Percentiles rank a stretch among this genome's conserved stretches.
Conservation (phyloP, 2,329 filamentous ascomycete genomes). For the Plenodomus tracheiphilus region DNA sequence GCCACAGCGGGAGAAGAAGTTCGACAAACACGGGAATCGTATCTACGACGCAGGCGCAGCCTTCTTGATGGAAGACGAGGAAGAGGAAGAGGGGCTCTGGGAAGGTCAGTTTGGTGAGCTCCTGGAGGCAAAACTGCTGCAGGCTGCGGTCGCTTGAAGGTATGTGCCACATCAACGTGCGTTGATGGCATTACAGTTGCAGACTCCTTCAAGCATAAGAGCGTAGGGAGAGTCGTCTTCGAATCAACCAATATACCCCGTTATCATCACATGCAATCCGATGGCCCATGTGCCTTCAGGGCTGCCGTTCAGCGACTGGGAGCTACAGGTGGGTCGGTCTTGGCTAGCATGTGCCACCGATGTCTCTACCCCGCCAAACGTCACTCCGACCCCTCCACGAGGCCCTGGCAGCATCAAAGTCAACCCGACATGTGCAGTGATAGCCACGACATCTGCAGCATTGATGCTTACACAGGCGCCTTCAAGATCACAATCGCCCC, state of each 20-base stretch:
- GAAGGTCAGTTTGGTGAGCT: slow-evolving; percentile 33
- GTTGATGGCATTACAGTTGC: not conserved
- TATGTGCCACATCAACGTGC: not conserved
- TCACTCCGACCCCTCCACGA: slow-evolving; percentile 16
- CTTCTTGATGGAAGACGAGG: slow-evolving; percentile 30
- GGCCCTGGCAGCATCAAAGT: not conserved
- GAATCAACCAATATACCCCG: slow-evolving; percentile 4
- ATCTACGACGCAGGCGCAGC: slow-evolving; percentile 67
- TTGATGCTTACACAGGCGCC: not conserved
- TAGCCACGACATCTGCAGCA: not conserved
- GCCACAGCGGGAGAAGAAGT: slow-evolving; percentile 58
- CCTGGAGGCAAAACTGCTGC: slow-evolving; percentile 33
- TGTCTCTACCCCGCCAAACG: slow-evolving; percentile 21
- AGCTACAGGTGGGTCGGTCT: not conserved
- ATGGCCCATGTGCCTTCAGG: too few species aligned
- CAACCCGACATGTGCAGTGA: not conserved
- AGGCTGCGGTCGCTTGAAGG: slow-evolving; percentile 17
- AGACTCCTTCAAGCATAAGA: not conserved
- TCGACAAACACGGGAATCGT: slow-evolving; percentile 71
- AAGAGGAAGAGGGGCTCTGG: slow-evolving; percentile 31
- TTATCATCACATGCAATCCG: not conserved
- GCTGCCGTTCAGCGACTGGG: too few species aligned
- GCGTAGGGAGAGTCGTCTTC: not conserved
- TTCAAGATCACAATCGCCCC: not conserved
- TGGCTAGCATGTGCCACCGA: not conserved